These are phyloP conservation scores for Penicillium janthinellum DNA, from an alignment of 2,329 filamentous ascomycete genomes.

Conservation along the genomic window DNA sequence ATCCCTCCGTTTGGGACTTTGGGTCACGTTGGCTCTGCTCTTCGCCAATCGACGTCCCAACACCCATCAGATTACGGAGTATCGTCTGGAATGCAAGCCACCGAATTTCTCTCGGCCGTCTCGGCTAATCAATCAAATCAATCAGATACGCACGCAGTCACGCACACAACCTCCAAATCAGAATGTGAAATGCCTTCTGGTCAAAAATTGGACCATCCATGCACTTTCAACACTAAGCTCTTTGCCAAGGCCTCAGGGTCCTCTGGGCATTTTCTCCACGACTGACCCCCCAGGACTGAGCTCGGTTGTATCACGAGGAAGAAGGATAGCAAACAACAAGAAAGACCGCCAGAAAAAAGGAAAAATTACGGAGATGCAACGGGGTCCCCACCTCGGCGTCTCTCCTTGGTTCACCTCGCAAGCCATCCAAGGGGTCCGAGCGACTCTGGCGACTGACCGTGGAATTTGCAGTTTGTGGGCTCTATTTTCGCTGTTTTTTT, in stretches of 20 bases:
- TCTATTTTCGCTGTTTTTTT: neutral
- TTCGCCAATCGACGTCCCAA: conserved; percentile 4
- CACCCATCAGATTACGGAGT: conserved; percentile 7
- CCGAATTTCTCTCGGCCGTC: neutral
- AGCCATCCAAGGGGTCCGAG: conserved; percentile 2
- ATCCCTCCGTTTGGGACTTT: neutral
- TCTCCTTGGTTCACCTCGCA: neutral
- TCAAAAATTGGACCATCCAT: neutral
- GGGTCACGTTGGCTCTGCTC: neutral
- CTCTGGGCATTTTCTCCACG: neutral
- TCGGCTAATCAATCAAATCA: conserved; percentile 14
- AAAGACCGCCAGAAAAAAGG: neutral
- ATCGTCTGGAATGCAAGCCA: conserved; percentile 7
- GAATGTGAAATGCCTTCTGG: neutral
- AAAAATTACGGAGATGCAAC: neutral
- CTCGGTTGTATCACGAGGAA: neutral
- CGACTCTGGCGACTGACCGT: neutral
- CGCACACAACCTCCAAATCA: neutral
- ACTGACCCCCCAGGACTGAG: neutral
- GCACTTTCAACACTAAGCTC: neutral
- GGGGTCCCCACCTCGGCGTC: neutral
- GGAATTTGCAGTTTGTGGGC: conserved; percentile 1
- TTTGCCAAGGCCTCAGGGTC: neutral
- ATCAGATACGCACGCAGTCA: conserved; percentile 7
- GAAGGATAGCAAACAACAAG: neutral